phyloP scores from a whole-genome alignment of 495 filamentous ascomycete genomes.

The Diplogelasinospora grovesii region DNA sequence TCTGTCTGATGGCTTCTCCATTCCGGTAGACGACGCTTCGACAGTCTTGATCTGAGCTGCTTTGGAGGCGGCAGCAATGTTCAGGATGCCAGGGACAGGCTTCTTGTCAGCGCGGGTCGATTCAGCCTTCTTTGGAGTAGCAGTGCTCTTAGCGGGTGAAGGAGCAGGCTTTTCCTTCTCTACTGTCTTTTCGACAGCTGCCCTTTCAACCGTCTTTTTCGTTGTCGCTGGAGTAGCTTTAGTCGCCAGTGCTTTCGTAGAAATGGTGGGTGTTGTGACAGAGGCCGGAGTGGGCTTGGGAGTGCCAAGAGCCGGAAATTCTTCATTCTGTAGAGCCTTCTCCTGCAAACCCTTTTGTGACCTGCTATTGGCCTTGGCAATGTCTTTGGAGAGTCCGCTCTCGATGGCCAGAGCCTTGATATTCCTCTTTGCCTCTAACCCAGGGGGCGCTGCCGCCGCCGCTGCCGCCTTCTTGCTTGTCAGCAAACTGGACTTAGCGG shows the following conservation, averaged over 20 bases:
- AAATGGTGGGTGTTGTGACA: constrained; percentile 12
- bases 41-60: constrained; percentile 21
- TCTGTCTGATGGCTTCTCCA: constrained; percentile 27
- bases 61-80: constrained; percentile 54
- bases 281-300: constrained; percentile 22
- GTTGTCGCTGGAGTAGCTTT: constrained; percentile 16
- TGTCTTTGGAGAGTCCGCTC: constrained; percentile 41
- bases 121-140: constrained; percentile 17
- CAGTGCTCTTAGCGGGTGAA: constrained; percentile 35
- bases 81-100: constrained; percentile 53
- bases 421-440: constrained; percentile 38
- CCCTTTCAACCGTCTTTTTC: constrained; percentile 15
- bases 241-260: constrained; percentile 17
- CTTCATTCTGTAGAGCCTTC: constrained; percentile 46
- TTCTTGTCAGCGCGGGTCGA: constrained; percentile 37
- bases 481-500: constrained; percentile 15
- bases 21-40: constrained; percentile 20
- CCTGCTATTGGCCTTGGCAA: constrained; percentile 37
- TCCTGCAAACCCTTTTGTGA: too few species aligned
- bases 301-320: constrained; percentile 51
- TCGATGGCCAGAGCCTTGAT: constrained; percentile 40
- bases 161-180: constrained; percentile 14
- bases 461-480: constrained; percentile 19
- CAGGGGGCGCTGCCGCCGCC: constrained; percentile 3
- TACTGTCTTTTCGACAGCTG: constrained; percentile 4